Base-by-base conservation (phyloP, 108 stramenopile species). In the Skeletonema tropicum region DNA sequence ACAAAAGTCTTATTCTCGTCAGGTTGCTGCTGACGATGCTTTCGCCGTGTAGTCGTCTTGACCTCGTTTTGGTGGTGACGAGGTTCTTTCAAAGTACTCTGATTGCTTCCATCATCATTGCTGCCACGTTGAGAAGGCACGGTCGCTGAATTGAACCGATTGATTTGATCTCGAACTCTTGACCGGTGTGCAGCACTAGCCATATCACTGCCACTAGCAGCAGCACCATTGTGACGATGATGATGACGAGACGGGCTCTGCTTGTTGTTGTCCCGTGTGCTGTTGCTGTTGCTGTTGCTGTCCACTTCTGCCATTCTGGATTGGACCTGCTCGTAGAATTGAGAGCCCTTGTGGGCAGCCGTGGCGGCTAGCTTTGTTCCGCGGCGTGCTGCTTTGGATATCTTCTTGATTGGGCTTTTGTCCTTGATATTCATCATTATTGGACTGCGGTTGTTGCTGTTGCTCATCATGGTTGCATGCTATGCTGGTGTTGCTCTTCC, bases 321-420 rank as follows among this genome's bases (percentile, higher is more conserved):
- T 36, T 73, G 71, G 39, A 63, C 71, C 21, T 63, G 45, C 48
- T 73, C 71, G 29, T 64, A 29, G 61, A 73, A 45, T 3, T 64
- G 62, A 29, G 71, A 73, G 42, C 71, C 71, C 15, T 62, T 61
- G 49, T 73, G 71, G 19, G 62, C 73, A 5, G 73, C 64, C 12
- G 30, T 52, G 36, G 73, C 57, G 48, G 73, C 73, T 17, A 73
- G 55, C 45, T 73, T 30, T 15, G 60, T 32, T 29, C 62, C 62
- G 31, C 35, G 62, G 73, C 64, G 62, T 38, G 46, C 73, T 26
- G 64, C 73, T 39, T 57, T 41, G 35, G 73, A 74, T 42, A 74
- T 64, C 59, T 74, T 74, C 57, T 74, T 64, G 64, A 74, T 74
- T 55, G 73, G 73, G 64, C 38, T 41, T 59, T 65, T 74, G 30